Evolutionary conservation across 306 rosid species (phyloP), one percentile per base, ranked within the genome.

Genomic region (Medicago ruthenica): DNA sequence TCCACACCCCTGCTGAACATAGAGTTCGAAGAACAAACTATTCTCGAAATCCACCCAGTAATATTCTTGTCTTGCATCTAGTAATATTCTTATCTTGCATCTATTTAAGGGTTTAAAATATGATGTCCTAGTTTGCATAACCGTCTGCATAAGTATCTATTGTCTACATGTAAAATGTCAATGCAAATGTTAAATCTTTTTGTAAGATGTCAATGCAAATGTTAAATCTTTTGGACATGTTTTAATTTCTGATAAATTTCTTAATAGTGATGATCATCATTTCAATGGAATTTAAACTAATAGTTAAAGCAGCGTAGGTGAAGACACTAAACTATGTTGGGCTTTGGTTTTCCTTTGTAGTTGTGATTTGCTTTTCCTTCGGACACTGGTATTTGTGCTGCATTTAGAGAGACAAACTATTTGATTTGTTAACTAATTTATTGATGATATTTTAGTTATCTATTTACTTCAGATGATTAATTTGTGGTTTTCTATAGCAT

Each of bases 31-130:
- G 90, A 87, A 77, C 85, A 61, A 88, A 86, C 79, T 82, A 87
- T 86, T 77, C 93, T 79, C 85, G 89, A 50, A 86, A 73, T 80
- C 70, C 85, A 57, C 86, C 91, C 75, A 93, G 97, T 90, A 90
- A 87, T 67, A 4, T 71, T 42, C 69, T 21, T 58, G n/a, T 18
- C 70, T 69, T 79, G 50, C 70, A 57, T 85, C 91, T 72, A 93
- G 97, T 90, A 90, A 87, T 66, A 4, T 71, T 42, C 69, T 16
- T 57, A 20, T 17, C 71, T 69, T 42, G 18, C 47, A 24, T 57
- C 20, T 69, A 13, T 45, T 54, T 24, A 39, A 7, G 15, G 18
- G 14, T 70, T 69, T 55, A 68, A 70, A 50, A 40, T 7, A 15
- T 39, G 67, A 72, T 76, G 50, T 31, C 59, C 12, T 48, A 40